phyloP scores from a whole-genome alignment of 352 stramenopile genomes.

The Phytophthora ohioensis region DNA sequence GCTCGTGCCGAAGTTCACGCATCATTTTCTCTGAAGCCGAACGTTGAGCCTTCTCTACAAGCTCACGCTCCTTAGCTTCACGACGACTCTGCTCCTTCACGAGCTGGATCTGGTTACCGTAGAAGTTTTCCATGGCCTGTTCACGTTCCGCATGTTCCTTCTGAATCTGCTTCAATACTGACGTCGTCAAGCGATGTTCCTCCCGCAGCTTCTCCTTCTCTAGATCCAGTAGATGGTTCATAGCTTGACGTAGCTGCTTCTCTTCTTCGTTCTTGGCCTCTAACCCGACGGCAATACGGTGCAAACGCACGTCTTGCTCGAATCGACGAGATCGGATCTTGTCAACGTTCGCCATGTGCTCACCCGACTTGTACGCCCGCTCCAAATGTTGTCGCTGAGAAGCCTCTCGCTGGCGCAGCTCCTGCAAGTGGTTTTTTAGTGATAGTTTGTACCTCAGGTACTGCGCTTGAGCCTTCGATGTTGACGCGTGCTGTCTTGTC shows the following conservation, averaged over 20 bases:
- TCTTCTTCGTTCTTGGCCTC: conserved; percentile 74
- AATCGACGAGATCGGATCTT: conserved; percentile 74
- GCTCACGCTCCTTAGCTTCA: conserved; percentile 64
- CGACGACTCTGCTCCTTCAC: conserved; percentile 70
- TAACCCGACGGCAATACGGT: conserved; percentile 68
- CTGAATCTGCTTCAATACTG: conserved; percentile 65
- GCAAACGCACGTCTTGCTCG: conserved; percentile 72
- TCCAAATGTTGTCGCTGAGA: conserved; percentile 71
- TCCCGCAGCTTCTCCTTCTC: conserved; percentile 77
- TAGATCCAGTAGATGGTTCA: conserved; percentile 67
- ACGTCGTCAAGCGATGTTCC: conserved; percentile 60
- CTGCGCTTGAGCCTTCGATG: conserved; percentile 53
- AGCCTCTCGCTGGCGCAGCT: conserved; percentile 67
- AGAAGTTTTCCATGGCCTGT: conserved; percentile 73
- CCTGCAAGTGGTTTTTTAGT: conserved; percentile 73
- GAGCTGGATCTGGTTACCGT: conserved; percentile 72
- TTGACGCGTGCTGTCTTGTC: conserved; percentile 26
- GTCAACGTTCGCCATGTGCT: conserved; percentile 75
- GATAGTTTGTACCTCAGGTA: conserved; percentile 77
- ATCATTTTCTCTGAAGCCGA: conserved; percentile 74
- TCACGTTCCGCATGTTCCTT: conserved; percentile 69
- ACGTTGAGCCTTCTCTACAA: conserved; percentile 77
- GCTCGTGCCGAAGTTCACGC: conserved; percentile 67
- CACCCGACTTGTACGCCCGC: conserved; percentile 63
- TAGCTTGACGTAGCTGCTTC: conserved; percentile 70